Conservation (phyloP, 768 basidiomycete genomes). For the Rossbeevera mucosa region DNA sequence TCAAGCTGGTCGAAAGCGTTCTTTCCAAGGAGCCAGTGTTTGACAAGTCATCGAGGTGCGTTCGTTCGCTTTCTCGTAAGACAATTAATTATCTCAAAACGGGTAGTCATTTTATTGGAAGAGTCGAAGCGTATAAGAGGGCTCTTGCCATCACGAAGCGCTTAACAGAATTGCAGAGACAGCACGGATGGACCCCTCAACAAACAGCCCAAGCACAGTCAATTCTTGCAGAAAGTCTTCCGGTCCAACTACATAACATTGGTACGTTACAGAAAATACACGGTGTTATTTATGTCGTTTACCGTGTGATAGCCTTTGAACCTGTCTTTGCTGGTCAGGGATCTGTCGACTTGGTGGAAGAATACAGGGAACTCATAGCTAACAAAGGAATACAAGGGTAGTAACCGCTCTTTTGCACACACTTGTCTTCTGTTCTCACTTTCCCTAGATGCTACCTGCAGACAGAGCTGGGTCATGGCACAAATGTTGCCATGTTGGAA, state of each 20-base stretch:
- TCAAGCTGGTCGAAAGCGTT: slow-evolving; percentile 39
- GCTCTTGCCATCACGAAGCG: slow-evolving; percentile 52
- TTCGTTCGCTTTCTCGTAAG: neutral
- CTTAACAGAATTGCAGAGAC: slow-evolving; percentile 53
- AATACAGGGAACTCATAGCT: slow-evolving; percentile 47
- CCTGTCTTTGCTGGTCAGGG: slow-evolving; percentile 65
- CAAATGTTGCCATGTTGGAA: slow-evolving; percentile 63
- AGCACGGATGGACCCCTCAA: slow-evolving; percentile 48
- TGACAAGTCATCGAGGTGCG: slow-evolving; percentile 53
- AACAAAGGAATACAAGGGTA: slow-evolving; percentile 57
- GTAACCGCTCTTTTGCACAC: neutral
- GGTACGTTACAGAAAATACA: slow-evolving; percentile 21
- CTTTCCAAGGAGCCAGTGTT: slow-evolving; percentile 55
- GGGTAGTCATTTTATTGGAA: slow-evolving; percentile 51
- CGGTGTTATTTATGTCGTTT: slow-evolving; percentile 25
- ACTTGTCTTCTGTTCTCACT: neutral
- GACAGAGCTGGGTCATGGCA: slow-evolving; percentile 77
- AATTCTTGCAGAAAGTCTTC: slow-evolving; percentile 49
- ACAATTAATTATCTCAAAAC: neutral
- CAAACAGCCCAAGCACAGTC: slow-evolving; percentile 45
- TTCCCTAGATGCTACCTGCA: slow-evolving; percentile 59
- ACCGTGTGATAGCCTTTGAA: slow-evolving; percentile 43
- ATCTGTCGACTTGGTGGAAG: slow-evolving; percentile 46
- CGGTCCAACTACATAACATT: slow-evolving; percentile 40
- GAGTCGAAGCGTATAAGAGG: slow-evolving; percentile 53